phyloP scores from a whole-genome alignment of 2,329 filamentous ascomycete species.

The Camillea tinctor region DNA sequence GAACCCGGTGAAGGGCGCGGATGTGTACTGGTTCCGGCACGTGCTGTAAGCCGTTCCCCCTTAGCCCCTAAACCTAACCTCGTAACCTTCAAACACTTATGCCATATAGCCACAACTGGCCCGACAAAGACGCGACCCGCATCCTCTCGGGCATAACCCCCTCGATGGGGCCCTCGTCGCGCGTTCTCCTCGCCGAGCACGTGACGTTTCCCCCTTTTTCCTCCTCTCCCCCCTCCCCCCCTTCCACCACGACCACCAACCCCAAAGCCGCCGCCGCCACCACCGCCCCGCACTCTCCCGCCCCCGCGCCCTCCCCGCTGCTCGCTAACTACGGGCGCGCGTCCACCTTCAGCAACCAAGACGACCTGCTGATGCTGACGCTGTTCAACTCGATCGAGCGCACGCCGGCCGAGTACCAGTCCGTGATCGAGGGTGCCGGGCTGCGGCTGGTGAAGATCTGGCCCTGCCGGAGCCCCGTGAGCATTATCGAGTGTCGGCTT shows the following conservation, averaged over 20 bases:
- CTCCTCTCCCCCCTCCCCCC: neutral
- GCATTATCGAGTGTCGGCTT: neutral
- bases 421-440: neutral
- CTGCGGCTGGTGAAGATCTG: neutral
- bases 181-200: neutral
- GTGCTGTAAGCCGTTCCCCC: neutral
- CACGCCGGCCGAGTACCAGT: neutral
- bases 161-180: slow-evolving; percentile 9
- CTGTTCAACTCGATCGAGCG: neutral
- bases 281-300: neutral
- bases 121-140: slow-evolving; percentile 13
- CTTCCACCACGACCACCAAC: neutral
- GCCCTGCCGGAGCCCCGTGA: neutral
- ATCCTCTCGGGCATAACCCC: slow-evolving; percentile 13
- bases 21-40: slow-evolving; percentile 22
- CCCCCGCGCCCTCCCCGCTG: neutral
- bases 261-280: neutral
- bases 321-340: neutral
- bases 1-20: slow-evolving; percentile 27
- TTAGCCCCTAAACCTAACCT: neutral
- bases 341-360: neutral
- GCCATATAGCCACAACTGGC: slow-evolving; percentile 11
- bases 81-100: neutral
- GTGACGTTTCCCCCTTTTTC: neutral
- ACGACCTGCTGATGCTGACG: neutral